Evolutionary conservation across 768 basidiomycete species (phyloP), one percentile per base, ranked within the genome.

Genomic region (Rhizopogon vulgaris): DNA sequence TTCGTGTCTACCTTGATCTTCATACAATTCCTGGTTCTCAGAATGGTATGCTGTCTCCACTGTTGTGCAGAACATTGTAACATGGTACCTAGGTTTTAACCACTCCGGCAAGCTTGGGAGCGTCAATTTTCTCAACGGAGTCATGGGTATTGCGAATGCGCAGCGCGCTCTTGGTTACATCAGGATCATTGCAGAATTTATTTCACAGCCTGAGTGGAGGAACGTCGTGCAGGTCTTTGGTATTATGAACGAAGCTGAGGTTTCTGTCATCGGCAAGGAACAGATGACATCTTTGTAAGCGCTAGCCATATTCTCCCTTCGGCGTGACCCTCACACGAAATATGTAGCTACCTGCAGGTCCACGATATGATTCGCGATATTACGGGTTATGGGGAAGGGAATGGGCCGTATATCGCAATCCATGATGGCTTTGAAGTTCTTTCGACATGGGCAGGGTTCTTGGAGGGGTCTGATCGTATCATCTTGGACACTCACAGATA

Each of bases 91-190:
- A 78, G 79, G 77, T 28, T 78, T 74, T 54, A 82, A 82, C 57
- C 78, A 84, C 62, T 82, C 71, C 65, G 81, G 84, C 76, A 83
- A 71, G 73, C 43, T 60, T 11, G 89, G 87, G 5, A 66, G 67
- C 17, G 68, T 87, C 60, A 87, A 89, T 61, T 79, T 83, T 56
- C 58, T 87, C 56, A 67, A 73, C 49, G 84, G 85, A 15, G 80
- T 83, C 50, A 93, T 93, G 90, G 91, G 91, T 12, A 58, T 91
- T 48, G 89, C 90, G 40, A 94, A 94, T 63, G 92, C 87, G 7
- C 78, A 93, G 65, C 77, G 91, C 17, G 78, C 85, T 18, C 72
- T 93, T 37, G 78, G 86, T 64, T 84, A 87, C 60, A 82, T 94
- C 56, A 79, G 91, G 24, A 74, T 84, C 37, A 68, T 89, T 55